These are phyloP conservation scores for Cyanidioschyzon merolae DNA, from an alignment of 23 red algal species.

Conservation along the genomic window DNA sequence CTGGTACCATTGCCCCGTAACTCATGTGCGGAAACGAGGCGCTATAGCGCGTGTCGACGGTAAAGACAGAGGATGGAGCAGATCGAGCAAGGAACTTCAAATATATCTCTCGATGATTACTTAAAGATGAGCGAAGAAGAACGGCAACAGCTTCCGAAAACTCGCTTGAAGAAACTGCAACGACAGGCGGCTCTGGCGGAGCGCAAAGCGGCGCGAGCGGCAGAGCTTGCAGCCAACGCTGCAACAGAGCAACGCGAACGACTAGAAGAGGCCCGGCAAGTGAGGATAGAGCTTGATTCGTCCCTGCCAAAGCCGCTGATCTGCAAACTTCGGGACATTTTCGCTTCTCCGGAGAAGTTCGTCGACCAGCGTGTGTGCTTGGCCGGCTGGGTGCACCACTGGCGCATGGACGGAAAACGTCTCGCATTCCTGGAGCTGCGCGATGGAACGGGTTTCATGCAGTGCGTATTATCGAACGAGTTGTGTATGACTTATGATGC, in stretches of 20 bases:
- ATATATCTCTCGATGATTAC: slow-evolving; percentile 24
- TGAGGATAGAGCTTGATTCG: slow-evolving; percentile 54
- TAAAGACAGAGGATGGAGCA: too few relatives aligned
- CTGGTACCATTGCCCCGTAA: too few relatives aligned
- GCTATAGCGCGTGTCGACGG: too few relatives aligned
- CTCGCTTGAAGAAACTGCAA: slow-evolving; percentile 32
- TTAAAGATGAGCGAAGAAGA: slow-evolving; percentile 34
- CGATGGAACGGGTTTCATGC: slow-evolving; percentile 85
- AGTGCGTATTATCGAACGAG: slow-evolving; percentile 68
- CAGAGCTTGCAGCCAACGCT: slow-evolving; percentile 31
- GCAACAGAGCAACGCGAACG: slow-evolving; percentile 39
- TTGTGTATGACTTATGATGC: slow-evolving; percentile 88
- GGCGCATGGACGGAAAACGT: slow-evolving; percentile 68
- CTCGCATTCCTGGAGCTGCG: slow-evolving; percentile 89
- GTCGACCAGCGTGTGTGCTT: slow-evolving; percentile 40
- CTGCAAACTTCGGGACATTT: slow-evolving; percentile 56
- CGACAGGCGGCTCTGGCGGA: slow-evolving; percentile 29
- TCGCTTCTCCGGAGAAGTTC: neutral
- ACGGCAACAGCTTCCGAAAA: slow-evolving; percentile 27
- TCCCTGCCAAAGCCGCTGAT: slow-evolving; percentile 33
- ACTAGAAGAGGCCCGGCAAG: slow-evolving; percentile 47
- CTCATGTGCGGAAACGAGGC: too few relatives aligned
- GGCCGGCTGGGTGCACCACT: slow-evolving; percentile 77
- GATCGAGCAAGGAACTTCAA: neutral
- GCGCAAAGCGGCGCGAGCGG: slow-evolving; percentile 47